Base-by-base conservation (phyloP, 768 basidiomycete genomes). In the Naganishia friedmannii region DNA sequence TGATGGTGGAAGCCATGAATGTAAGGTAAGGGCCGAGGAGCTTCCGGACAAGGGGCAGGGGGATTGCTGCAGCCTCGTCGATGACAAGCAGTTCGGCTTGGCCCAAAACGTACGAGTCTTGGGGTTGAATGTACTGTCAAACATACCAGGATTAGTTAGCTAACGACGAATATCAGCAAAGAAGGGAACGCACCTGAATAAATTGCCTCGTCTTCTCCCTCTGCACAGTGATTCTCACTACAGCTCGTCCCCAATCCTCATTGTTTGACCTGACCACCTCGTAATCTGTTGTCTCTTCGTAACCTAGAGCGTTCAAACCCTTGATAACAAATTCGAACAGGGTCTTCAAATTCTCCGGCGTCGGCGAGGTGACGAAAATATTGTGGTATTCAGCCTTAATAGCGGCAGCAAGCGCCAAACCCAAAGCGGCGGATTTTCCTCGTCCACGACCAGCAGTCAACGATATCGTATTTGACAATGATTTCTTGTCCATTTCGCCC, bases 1-100 rank as follows among this genome's bases (percentile, higher is more conserved):
- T 98, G 83, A 99, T 93, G 0, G 96, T 99, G n/a, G 93, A 96
- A 0, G 96, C 92, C 85, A 98, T 89, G 85, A 98, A 98, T 63
- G 98, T 93, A 42, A 98, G 90, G 82, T 98, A 98, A 0, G 85
- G 85, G 0, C 96, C 96, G 67, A 99, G 88, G 72, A 99, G 90
- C 75, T 92, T 92, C 68, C 90, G 88, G 21, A 99, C 95, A 42
- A 99, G 88, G 1, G 95, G 93, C 21, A 98, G 87, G 0, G 96
- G 96, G 66, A 98, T 98, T 23, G 96, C 96, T 10, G 96, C 96
- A 8, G 95, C 95, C 82, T 99, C 96, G 76, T 99, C 96, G 73
- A 99, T 95, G 75, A 99, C 90, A 73, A 99, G 89, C 8, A 99
- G 86, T 76, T 99, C 96, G 0, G 96, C 96, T 79, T 98, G 96